Base-by-base conservation (phyloP, 768 basidiomycete species). In the Kwoniella sp. region DNA sequence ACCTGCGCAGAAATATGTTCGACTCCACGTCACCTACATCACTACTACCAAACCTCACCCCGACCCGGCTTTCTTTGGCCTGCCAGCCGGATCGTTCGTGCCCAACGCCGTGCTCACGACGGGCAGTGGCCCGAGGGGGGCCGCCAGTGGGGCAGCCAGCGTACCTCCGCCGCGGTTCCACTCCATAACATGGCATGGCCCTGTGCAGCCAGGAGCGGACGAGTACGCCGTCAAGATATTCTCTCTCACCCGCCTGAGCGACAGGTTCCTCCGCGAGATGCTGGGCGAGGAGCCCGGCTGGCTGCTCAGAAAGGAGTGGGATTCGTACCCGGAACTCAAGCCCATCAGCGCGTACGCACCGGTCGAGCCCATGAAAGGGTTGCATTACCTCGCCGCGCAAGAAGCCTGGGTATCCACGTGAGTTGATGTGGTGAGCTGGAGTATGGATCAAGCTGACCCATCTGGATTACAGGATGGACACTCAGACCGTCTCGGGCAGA, bases 331-430 rank as follows among this genome's bases (percentile, higher is more conserved):
- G 2, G 19, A 48, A 41, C 79, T 89, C 14, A 80, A 81, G 2
- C 85, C 89, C 5, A 84, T 81, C 5, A 70, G 75, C 4, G 66
- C 69, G 11, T 90, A 88, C 75, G 84, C 91, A 27, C 85, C 88
- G 1, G 78, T 93, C 50, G 84, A 83, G 72, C 81, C 90, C 5
- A 85, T 82, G 51, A 77, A 79, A 48, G 86, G 87, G 3, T 78
- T 95, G 37, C 93, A 88, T 76, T 96, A 96, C 64, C 84, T 90
- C 39, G 93, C 91, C 60, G 83, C 87, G 1, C 87, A 95, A 58
- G 93, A 98, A 76, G 84, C 89, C 82, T 87, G 76, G 65, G 84
- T 81, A 11, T 46, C 39, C 12, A 46, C 42, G 47, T 69, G 51
- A 60, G 67, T 36, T 5, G 12, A 5, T 3, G 10, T 42, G 20